A percentile compares a stretch with the other conserved stretches of the same genome.
phyloP scores from a whole-genome alignment of 2,329 filamentous ascomycete genomes.

The Aspergillus sp. region DNA sequence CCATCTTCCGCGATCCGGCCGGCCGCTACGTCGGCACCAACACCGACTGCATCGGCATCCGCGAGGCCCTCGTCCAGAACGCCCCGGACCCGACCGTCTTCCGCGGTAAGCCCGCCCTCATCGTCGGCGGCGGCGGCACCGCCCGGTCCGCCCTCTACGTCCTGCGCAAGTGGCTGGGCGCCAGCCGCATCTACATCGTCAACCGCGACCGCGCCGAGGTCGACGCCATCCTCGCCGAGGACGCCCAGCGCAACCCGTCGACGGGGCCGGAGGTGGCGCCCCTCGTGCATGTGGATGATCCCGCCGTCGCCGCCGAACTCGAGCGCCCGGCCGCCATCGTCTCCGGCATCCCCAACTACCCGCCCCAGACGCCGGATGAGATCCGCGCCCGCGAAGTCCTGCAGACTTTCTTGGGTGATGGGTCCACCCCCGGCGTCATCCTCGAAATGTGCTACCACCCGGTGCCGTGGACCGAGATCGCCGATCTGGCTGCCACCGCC shows the following conservation, averaged over 20 bases:
- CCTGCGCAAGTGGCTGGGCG: conserved; percentile 67
- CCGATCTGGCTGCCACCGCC: conserved; percentile 56
- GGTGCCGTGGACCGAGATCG: conserved; percentile 65
- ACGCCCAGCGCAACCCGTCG: conserved; percentile 54
- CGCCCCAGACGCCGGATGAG: conserved; percentile 66
- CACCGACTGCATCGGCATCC: conserved; percentile 76
- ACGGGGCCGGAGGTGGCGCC: conserved; percentile 31
- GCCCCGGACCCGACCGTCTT: conserved; percentile 20
- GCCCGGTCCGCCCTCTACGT: conserved; percentile 77
- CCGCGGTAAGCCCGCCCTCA: conserved; percentile 62
- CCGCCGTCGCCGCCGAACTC: conserved; percentile 59
- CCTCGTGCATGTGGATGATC: conserved; percentile 61
- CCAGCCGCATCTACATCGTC: conserved; percentile 70
- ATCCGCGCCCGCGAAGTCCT: conserved; percentile 56
- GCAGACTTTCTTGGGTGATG: conserved; percentile 33
- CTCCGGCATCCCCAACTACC: conserved; percentile 72
- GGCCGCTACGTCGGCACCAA: conserved; percentile 69
- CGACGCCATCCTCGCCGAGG: conserved; percentile 62
- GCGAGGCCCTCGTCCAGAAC: conserved; percentile 67
- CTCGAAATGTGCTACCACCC: conserved; percentile 86
- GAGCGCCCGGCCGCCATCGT: conserved; percentile 66
- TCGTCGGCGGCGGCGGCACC: conserved; percentile 76
- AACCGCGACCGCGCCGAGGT: conserved; percentile 71
- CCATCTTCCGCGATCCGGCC: conserved; percentile 59
- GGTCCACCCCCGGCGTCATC: conserved; percentile 63